These are phyloP conservation scores for Hymenoscyphus scutula DNA, from an alignment of 2,329 filamentous ascomycete genomes.

Conservation along the genomic window DNA sequence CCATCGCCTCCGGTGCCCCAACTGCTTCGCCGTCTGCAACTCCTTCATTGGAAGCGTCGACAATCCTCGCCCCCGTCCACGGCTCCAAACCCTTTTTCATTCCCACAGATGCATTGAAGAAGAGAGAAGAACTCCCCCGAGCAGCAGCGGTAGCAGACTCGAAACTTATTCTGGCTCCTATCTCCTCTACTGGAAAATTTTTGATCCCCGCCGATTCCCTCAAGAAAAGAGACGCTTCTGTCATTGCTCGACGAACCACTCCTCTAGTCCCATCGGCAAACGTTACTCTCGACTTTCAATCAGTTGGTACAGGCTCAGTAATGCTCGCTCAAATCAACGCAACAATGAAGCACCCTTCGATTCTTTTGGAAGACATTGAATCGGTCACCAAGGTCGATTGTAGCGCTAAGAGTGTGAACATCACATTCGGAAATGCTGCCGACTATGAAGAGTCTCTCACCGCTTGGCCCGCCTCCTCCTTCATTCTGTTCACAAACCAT, in stretches of 20 bases:
- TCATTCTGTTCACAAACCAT: slow-evolving; percentile 7
- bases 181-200: neutral
- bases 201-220: neutral
- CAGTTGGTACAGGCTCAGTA: neutral
- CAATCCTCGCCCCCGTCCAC: neutral
- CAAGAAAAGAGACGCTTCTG: neutral
- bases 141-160: neutral
- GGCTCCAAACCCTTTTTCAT: too few species aligned
- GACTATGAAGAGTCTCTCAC: neutral
- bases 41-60: too few species aligned
- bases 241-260: neutral
- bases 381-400: neutral
- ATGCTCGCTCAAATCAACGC: slow-evolving; percentile 10
- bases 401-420: neutral
- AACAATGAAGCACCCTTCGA: slow-evolving; percentile 8
- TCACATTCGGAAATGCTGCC: neutral
- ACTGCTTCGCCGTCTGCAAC: neutral
- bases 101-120: too few species aligned
- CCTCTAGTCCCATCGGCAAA: neutral
- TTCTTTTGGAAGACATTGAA: slow-evolving; percentile 2
- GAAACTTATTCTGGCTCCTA: neutral
- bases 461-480: neutral
- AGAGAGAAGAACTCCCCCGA: too few species aligned
- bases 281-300: slow-evolving; percentile 4
- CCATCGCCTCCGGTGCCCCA: neutral